Base-by-base conservation (phyloP, 2,329 filamentous ascomycete genomes). In the Talaromyces islandicus region DNA sequence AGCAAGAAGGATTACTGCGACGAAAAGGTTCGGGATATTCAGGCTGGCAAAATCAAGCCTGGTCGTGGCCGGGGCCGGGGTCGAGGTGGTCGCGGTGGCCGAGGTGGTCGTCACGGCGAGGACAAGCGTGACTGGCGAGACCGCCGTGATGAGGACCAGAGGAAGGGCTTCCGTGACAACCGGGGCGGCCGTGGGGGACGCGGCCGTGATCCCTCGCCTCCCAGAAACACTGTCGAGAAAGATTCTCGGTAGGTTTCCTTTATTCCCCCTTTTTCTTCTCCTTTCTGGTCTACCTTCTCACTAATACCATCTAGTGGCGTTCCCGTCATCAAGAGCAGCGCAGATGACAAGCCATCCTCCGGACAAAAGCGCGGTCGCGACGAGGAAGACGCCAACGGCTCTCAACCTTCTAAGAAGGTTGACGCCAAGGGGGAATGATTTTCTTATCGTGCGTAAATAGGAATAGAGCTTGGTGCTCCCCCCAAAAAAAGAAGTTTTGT, bases 1-100 rank as follows among this genome's bases (percentile, higher is more conserved):
- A 87, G 86, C 76, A 99, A 99, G 87, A 85, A 85, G 69, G 89
- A 86, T 19, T 99, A 99, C 75, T 88, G 89, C 66, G 83, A 88
- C n/a, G 85, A 88, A 74, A 93, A 93, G 80, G 82, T 81, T 60
- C 78, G 86, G 58, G 84, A 89, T 41, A 92, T 93, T 68, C 81
- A 85, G 66, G 82, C 86, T 50, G 90, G 90, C 62, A 86, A 85
- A 69, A 79, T 91, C 54, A 79, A 86, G 71, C 85, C 88, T 63
- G 38, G 59, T 9, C 48, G 55, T 25, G 51, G 57, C n/a, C 51
- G 57, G 25, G 51, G 48, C 19, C 55, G 59, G 46, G 46, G 54
- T 4, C 55, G 59, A 11, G 51, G 43, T 17, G 51, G 56, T 29
- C 56, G 51, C n/a, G n/a, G 59, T 52, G 46, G 54, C 6, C 55